A percentile compares a stretch with the other conserved stretches of the same genome.
Conservation (phyloP, 2,329 filamentous ascomycete genomes). For the Cladosporium oxysporum region DNA sequence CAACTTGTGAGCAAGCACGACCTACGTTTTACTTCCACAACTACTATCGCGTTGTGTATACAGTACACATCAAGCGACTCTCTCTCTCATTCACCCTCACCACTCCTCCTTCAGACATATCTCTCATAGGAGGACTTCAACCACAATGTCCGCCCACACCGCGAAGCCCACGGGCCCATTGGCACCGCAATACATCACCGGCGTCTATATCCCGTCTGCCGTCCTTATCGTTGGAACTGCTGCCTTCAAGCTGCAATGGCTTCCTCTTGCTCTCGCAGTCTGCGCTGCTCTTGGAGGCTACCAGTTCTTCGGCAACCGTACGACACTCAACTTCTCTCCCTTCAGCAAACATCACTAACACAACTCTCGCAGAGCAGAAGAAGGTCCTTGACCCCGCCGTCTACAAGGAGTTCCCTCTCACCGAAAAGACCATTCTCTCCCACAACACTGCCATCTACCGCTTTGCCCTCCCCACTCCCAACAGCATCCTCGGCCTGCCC, state of each 20-base stretch:
- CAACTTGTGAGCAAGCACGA: not conserved
- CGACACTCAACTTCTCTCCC: conserved; percentile 18
- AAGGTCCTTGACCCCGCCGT: conserved; percentile 82
- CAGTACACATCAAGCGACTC: not conserved
- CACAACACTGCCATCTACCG: conserved; percentile 99
- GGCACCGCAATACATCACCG: conserved; percentile 69
- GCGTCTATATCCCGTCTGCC: conserved; percentile 79
- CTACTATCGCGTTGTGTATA: not conserved
- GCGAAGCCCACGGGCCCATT: conserved; percentile 42
- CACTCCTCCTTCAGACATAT: not conserved
- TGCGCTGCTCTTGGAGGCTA: conserved; percentile 67
- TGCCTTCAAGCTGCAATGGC: conserved; percentile 77
- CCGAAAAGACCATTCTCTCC: conserved; percentile 92
- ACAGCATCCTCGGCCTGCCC: conserved; percentile 86
- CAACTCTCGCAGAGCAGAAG: conserved; percentile 60
- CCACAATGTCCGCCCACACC: conserved; percentile 21
- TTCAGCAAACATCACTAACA: conserved; percentile 18
- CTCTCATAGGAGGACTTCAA: not conserved
- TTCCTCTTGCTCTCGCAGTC: conserved; percentile 68
- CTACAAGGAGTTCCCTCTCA: conserved; percentile 91
- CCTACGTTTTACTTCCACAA: not conserved
- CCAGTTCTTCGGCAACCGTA: conserved; percentile 73
- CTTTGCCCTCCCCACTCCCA: conserved; percentile 77
- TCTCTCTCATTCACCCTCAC: too few species aligned
- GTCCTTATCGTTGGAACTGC: conserved; percentile 74